Base-by-base conservation (phyloP, 2,329 filamentous ascomycete species). In the Pseudopyricularia cyperi region DNA sequence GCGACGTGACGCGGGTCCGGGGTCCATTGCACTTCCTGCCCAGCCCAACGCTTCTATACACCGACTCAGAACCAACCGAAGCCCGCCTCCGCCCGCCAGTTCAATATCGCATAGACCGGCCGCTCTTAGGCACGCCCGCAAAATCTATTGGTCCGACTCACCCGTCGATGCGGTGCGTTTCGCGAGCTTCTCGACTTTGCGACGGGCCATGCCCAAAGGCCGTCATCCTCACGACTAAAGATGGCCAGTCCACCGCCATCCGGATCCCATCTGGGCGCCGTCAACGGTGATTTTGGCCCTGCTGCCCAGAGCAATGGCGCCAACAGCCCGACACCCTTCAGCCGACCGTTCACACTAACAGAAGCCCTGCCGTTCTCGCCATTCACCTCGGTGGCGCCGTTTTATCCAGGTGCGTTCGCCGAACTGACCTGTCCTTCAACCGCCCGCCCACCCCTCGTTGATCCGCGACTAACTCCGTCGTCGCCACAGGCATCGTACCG, bases 301-400 rank as follows among this genome's bases (percentile, higher is more conserved):
- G 33, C 48, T 48, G 24, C 56, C 51, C 26, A 51, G 50, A 6
- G 33, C 54, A 11, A 46, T 53, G 7, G 48, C 55, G 48, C 44
- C 37, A 54, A 49, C 22, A 14, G 12, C 17, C 47, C 54, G 4
- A 53, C 55, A 32, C 53, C 48, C 28, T 67, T 66, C 52, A 54
- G 55, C 17, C 57, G 73, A 52, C 74, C 81, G 1, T 80, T 83
- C 62, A 77, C 77, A 3, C 76, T 93, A 12, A 77, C 84, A 53
- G 85, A 93, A 62, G 87, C 87, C 30, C 72, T 93, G 46, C 85
- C 86, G n/a, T 90, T 83, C 67, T 87, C 87, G 50, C 87, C 88
- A 24, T 83, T 91, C 63, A 87, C 83, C 48, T 89, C 86, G 3
- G 84, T 90, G 48, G 76, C 87, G 51, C 87, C 87, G 3, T 39